These are phyloP conservation scores for Cucurbitaria berberidis DNA, from an alignment of 2,329 filamentous ascomycete genomes.

Conservation along the genomic window DNA sequence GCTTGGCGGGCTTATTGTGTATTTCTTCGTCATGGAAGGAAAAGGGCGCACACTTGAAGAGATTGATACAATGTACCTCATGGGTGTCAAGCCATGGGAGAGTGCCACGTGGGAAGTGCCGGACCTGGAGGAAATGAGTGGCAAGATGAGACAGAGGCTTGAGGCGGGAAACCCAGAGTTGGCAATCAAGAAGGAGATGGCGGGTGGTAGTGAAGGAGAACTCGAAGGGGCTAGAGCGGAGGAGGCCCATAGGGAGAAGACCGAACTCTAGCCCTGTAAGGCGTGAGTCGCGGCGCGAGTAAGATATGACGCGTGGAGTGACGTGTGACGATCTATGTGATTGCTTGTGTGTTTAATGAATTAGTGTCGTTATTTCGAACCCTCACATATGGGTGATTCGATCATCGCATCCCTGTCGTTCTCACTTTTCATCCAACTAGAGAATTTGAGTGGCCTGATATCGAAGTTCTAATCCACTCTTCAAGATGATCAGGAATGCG, in stretches of 20 bases:
- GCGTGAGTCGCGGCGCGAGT: background rate
- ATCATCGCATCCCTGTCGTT: no score
- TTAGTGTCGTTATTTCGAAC: no score
- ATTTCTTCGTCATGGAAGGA: constrained; percentile 78
- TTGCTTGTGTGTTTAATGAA: background rate
- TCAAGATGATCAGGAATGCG: no score
- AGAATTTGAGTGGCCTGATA: no score
- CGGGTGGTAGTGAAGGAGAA: background rate
- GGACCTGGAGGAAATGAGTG: constrained; percentile 33
- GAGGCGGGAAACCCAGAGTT: constrained; percentile 31
- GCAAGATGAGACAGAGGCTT: constrained; percentile 28
- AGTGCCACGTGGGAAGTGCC: constrained; percentile 59
- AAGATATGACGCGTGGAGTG: background rate
- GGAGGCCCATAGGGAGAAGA: constrained; percentile 12
- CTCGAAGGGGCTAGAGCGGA: constrained; percentile 4
- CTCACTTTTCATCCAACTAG: no score
- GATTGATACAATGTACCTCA: constrained; percentile 73
- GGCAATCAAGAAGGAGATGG: constrained; percentile 12
- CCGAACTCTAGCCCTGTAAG: constrained; percentile 1
- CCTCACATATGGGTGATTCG: no score
- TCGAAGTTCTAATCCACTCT: no score
- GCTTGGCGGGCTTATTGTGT: constrained; percentile 68
- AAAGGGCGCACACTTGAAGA: constrained; percentile 77
- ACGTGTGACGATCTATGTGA: constrained; percentile 4
- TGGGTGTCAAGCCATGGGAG: constrained; percentile 67